These are phyloP conservation scores for Penicillium pancosmium DNA, from an alignment of 495 filamentous ascomycete genomes.

Conservation along the genomic window DNA sequence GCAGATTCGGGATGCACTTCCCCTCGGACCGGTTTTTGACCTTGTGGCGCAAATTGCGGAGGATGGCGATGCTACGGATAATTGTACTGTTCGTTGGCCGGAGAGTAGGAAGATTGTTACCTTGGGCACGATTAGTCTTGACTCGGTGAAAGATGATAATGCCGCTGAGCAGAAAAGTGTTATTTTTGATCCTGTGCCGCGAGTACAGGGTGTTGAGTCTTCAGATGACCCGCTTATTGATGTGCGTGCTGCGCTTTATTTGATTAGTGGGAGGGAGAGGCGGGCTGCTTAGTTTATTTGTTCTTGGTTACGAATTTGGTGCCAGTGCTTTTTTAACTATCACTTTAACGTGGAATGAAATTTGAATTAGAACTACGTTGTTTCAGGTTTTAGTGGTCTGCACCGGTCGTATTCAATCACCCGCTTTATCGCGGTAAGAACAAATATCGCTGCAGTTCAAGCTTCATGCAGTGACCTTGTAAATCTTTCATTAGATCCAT, in stretches of 20 bases:
- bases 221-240: constrained; percentile 6
- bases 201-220: constrained; percentile 1
- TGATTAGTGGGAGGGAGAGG: constrained; percentile 4
- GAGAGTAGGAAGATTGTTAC: background rate
- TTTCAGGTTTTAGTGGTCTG: too few species aligned
- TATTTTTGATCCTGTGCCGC: constrained; percentile 3
- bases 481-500: too few species aligned
- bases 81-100: constrained; percentile 1
- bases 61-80: constrained; percentile 1
- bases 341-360: too few species aligned
- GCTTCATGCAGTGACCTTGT: too few species aligned
- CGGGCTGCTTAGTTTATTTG: constrained; percentile 5
- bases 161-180: background rate
- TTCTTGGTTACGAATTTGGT: background rate
- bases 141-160: background rate
- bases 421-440: too few species aligned
- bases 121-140: background rate
- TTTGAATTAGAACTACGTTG: too few species aligned
- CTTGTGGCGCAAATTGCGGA: constrained; percentile 3
- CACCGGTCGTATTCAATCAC: too few species aligned
- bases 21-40: background rate
- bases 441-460: too few species aligned
- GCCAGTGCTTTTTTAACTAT: background rate
- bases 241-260: constrained; percentile 2
- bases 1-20: background rate